These are phyloP conservation scores for Datisca glomerata DNA, from an alignment of 306 rosid species.

Conservation along the genomic window DNA sequence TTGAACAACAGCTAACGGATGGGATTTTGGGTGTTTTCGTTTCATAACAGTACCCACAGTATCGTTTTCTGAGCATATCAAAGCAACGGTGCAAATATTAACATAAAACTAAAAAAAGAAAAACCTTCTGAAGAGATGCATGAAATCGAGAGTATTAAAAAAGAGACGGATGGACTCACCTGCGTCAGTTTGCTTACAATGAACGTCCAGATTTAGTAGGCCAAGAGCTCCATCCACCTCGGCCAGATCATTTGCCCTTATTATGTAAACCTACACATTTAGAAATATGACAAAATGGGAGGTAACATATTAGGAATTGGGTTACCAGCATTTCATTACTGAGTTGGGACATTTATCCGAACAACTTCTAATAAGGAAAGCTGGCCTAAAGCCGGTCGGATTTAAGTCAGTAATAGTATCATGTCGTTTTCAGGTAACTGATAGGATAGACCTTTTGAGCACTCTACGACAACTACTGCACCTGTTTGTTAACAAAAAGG, in stretches of 20 bases:
- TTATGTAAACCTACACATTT: conserved; percentile 63
- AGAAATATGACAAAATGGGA: too few relatives aligned
- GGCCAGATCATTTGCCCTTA: conserved; percentile 34
- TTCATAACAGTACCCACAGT: conserved; percentile 13
- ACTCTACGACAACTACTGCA: too few relatives aligned
- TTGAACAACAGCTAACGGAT: conserved; percentile 16
- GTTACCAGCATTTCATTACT: too few relatives aligned
- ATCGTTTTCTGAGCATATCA: conserved; percentile 25
- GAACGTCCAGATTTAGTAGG: conserved; percentile 31
- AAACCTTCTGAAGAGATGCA: conserved; percentile 5
- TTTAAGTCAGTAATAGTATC: too few relatives aligned
- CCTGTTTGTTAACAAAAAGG: too few relatives aligned
- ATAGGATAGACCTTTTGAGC: too few relatives aligned
- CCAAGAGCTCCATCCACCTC: conserved; percentile 56
- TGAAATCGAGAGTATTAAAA: conserved; percentile 1
- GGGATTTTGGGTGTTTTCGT: conserved; percentile 30
- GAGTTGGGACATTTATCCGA: too few relatives aligned
- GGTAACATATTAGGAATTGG: too few relatives aligned
- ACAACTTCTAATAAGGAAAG: too few relatives aligned
- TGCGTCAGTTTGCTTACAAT: conserved; percentile 27
- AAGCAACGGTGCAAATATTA: conserved; percentile 7
- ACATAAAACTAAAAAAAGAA: conserved; percentile 1
- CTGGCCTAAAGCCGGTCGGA: too few relatives aligned
- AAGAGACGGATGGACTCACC: conserved; percentile 32
- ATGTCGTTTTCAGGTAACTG: too few relatives aligned